Base-by-base conservation (phyloP, 108 stramenopile species). In the Pseudonitzschia multiseries region DNA sequence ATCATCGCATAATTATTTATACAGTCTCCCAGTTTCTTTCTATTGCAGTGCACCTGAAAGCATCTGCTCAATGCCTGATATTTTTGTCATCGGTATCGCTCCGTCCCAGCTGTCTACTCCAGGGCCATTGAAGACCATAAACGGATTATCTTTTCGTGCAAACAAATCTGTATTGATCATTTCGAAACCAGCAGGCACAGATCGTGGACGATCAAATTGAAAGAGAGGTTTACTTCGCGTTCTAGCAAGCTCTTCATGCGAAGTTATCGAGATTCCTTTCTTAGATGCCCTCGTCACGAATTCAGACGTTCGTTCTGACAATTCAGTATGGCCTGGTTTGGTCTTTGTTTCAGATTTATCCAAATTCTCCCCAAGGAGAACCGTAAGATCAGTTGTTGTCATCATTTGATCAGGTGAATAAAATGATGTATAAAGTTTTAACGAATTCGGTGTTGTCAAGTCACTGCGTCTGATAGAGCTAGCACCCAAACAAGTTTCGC, bases 121-220 rank as follows among this genome's bases (percentile, higher is more conserved):
- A 17, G 87, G 83, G n/a, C 87, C 92, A 81, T 96, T 96, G 79
- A 96, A 93, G 14, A 96, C 93, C 85, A 96, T 88, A 69, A 91
- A 96, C 70, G 90, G 91, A 78, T 96, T 96, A 33, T 93, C 91
- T 71, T 89, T 94, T 14, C 90, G 68, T 18, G 93, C 88, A 41
- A 84, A 96, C 17, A 94, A 52, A 56, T 90, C 93, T 54, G 93
- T 91, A 50, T 93, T 93, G 56, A 93, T 92, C 76, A 93, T 91
- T 65, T 93, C 92, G 83, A 93, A 94, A 20, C 86, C 91, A 17
- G 71, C 67, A 21, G 87, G 86, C 24, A 88, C 81, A 32, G 67
- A 57, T 12, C 69, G 81, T 28, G 36, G 42, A 27, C 77, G 65
- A 41, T 80, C 83, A 56, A 84, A 83, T 31, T 81, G 77, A n/a